phyloP scores from a whole-genome alignment of 352 stramenopile genomes.

The Pythium phragmiticola region DNA sequence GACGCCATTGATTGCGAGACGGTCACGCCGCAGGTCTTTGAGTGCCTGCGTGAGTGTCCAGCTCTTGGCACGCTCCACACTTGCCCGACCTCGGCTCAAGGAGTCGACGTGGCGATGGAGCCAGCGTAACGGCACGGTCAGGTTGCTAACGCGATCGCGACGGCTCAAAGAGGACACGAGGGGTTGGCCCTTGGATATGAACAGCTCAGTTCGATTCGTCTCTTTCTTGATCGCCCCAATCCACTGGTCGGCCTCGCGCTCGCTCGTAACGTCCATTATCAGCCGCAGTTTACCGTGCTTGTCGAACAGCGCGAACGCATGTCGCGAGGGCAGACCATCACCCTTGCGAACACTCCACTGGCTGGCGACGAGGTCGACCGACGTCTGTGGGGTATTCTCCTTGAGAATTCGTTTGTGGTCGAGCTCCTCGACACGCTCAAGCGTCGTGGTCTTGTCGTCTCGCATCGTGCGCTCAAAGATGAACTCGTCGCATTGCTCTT shows the following conservation, averaged over 20 bases:
- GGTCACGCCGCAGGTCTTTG: slow-evolving; percentile 67
- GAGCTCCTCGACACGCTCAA: slow-evolving; percentile 12
- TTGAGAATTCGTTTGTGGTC: slow-evolving; percentile 47
- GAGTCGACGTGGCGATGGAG: slow-evolving; percentile 54
- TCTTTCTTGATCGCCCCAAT: slow-evolving; percentile 42
- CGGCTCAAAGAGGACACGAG: background rate
- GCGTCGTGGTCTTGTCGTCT: background rate
- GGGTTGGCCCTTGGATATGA: background rate
- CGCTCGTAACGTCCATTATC: slow-evolving; percentile 51
- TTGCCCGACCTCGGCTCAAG: slow-evolving; percentile 28
- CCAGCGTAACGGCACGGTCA: slow-evolving; percentile 34
- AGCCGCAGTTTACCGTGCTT: slow-evolving; percentile 37
- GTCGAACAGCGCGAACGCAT: slow-evolving; percentile 75
- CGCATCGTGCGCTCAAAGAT: slow-evolving; percentile 42
- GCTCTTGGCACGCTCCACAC: slow-evolving; percentile 43
- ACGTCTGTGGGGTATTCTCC: slow-evolving; percentile 36
- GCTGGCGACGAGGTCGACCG: slow-evolving; percentile 43
- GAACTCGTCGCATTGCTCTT: slow-evolving; percentile 49
- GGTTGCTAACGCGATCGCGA: background rate
- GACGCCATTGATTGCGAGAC: slow-evolving; percentile 51
- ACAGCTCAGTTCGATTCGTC: background rate
- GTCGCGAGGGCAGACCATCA: slow-evolving; percentile 28
- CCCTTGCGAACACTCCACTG: slow-evolving; percentile 55
- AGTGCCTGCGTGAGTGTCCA: slow-evolving; percentile 55
- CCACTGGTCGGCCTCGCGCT: slow-evolving; percentile 43